These are phyloP conservation scores for Neocatenulostroma microsporum DNA, from an alignment of 2,329 filamentous ascomycete genomes.

Conservation along the genomic window DNA sequence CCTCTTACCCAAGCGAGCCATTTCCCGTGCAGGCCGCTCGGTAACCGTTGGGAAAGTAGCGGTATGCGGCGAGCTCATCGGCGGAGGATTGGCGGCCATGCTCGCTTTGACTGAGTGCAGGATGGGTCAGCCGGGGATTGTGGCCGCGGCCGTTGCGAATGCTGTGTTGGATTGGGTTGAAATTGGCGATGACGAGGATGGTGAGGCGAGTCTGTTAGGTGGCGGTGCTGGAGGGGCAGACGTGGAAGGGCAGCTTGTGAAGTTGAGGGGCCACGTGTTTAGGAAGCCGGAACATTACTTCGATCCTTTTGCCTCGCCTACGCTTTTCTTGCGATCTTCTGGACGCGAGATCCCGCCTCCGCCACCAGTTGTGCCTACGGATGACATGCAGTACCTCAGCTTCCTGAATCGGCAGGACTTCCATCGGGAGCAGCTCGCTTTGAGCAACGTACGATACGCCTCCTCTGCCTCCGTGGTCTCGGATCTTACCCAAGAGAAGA, in stretches of 20 bases:
- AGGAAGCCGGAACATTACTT: slow-evolving; percentile 37
- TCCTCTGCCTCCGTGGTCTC: no score
- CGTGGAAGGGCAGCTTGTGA: no score
- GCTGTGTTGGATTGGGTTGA: slow-evolving; percentile 43
- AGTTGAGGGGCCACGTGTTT: slow-evolving; percentile 37
- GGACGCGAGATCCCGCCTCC: slow-evolving; percentile 21
- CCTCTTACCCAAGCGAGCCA: slow-evolving; percentile 23
- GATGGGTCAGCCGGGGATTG: slow-evolving; percentile 32
- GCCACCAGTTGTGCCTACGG: slow-evolving; percentile 15
- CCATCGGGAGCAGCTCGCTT: background rate
- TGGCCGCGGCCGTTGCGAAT: slow-evolving; percentile 40
- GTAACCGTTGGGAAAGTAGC: slow-evolving; percentile 30
- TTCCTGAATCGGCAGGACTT: slow-evolving; percentile 3
- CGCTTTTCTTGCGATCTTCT: slow-evolving; percentile 44
- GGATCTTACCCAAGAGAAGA: no score
- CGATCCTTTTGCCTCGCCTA: slow-evolving; percentile 44
- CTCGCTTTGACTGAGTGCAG: slow-evolving; percentile 45
- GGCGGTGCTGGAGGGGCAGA: no score
- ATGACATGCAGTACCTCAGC: slow-evolving; percentile 27
- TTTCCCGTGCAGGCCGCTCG: slow-evolving; percentile 20
- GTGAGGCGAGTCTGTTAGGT: no score
- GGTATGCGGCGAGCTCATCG: slow-evolving; percentile 43
- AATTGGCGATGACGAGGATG: slow-evolving; percentile 14
- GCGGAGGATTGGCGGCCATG: slow-evolving; percentile 42
- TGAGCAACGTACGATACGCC: no score